Percentiles rank a stretch among this genome's conserved stretches.
Evolutionary conservation across 768 basidiomycete genomes (phyloP).

Genomic region (Lentinula guzmanii): DNA sequence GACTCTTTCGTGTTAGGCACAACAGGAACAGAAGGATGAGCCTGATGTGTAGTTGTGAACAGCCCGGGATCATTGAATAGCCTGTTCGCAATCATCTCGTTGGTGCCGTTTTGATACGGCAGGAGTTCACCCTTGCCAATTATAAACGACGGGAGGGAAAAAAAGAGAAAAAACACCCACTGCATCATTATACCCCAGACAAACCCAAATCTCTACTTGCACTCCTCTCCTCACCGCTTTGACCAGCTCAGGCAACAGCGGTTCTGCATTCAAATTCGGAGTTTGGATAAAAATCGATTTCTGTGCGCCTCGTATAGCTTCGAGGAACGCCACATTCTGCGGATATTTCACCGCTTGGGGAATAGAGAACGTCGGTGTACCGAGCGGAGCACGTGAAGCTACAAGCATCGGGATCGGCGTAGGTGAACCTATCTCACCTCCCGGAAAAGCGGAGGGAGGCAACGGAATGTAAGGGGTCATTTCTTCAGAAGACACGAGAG

Average conservation of each 20-base stretch:
- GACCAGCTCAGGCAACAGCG: constrained; percentile 52
- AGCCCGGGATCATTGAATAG: constrained; percentile 35
- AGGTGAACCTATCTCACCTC: constrained; percentile 59
- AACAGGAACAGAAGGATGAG: no score
- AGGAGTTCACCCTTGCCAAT: constrained; percentile 46
- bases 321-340: constrained; percentile 66
- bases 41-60: neutral
- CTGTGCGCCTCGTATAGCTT: constrained; percentile 53
- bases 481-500: constrained; percentile 27
- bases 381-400: constrained; percentile 13
- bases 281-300: constrained; percentile 69
- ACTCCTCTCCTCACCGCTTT: constrained; percentile 58
- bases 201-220: constrained; percentile 53
- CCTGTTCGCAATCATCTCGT: constrained; percentile 57
- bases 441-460: constrained; percentile 48
- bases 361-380: neutral
- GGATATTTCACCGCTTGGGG: constrained; percentile 29
- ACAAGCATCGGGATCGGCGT: constrained; percentile 45
- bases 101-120: constrained; percentile 67
- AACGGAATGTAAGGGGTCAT: constrained; percentile 62
- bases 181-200: constrained; percentile 50
- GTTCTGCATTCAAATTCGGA: constrained; percentile 64
- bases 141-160: constrained; percentile 12
- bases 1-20: no score
- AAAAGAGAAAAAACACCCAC: constrained; percentile 40